A percentile compares a stretch with the other conserved stretches of the same genome.
These are phyloP conservation scores for Paecilomyces fulvus DNA, from an alignment of 2,329 filamentous ascomycete genomes.

Conservation along the genomic window DNA sequence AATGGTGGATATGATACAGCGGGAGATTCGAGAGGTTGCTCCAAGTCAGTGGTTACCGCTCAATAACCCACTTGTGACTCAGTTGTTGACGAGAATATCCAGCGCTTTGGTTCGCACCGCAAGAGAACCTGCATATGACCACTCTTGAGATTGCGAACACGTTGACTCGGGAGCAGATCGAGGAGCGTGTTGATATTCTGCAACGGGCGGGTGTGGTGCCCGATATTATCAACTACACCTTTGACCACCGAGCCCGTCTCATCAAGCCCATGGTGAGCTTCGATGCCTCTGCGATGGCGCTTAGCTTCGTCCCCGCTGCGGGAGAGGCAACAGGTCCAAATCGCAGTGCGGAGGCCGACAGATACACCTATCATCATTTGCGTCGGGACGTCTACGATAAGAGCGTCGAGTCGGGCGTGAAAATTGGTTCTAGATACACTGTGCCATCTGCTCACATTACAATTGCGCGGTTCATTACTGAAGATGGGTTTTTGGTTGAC, in stretches of 20 bases:
- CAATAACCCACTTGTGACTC: neutral
- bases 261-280: constrained; percentile 77
- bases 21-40: constrained; percentile 52
- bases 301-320: constrained; percentile 77
- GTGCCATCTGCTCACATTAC: constrained; percentile 88
- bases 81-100: constrained; percentile 4
- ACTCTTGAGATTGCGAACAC: constrained; percentile 78
- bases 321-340: constrained; percentile 44
- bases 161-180: constrained; percentile 61
- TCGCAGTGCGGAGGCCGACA: constrained; percentile 44
- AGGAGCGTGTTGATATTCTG: constrained; percentile 50
- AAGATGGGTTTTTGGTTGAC: constrained; percentile 45
- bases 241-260: constrained; percentile 60
- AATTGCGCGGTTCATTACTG: constrained; percentile 67
- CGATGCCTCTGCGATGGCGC: constrained; percentile 73
- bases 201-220: constrained; percentile 43
- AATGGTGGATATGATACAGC: constrained; percentile 62
- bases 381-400: constrained; percentile 66
- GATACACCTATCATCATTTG: constrained; percentile 84
- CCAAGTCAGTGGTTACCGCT: constrained; percentile 52
- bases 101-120: constrained; percentile 84
- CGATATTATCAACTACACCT: constrained; percentile 57
- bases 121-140: constrained; percentile 72
- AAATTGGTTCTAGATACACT: constrained; percentile 70
- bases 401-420: constrained; percentile 54